Evolutionary conservation across 768 basidiomycete species (phyloP), one percentile per base, ranked within the genome.

Genomic region (Russula virescens): DNA sequence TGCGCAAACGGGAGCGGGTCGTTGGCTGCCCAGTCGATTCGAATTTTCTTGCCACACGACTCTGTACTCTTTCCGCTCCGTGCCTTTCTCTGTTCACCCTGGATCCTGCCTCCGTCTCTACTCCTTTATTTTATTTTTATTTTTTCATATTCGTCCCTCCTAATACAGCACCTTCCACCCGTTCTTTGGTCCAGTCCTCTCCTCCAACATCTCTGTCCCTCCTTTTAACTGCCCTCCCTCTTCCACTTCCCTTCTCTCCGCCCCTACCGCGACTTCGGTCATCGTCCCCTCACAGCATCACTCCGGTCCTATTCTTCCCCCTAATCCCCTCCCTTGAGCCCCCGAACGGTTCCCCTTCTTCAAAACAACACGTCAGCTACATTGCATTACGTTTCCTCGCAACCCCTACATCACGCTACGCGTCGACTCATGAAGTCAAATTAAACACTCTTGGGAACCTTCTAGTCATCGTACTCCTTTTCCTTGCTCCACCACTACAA

Each of bases 21-120:
- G 68, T 68, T 72, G 66, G 68, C 71, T 70, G 42, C 5, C 42
- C 21, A 45, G 8, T 55, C 54, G 40, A 63, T 57, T 63, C 69
- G 49, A 67, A 74, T 74, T 75, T 74, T 70, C 74, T 75, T n/a
- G 73, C 75, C 73, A 75, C 75, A 28, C 54, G 52, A 72, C 74
- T 42, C 38, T 5, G n/a, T n/a, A n/a, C n/a, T n/a, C 50, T 18
- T 23, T 54, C 40, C 6, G 55, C 34, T 35, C 34, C 34, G 34
- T 35, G 10, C 34, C 34, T 35, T 35, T 63, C n/a, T n/a, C n/a
- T n/a, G n/a, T n/a, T n/a, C n/a, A 59, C 57, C 58, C 43, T 55
- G 55, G 42, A 45, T 45, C 47, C 57, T 45, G 23, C 31, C 52
- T 25, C n/a, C 28, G 19, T 21, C 25, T 42, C 31, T 26, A 26